Percentiles rank a stretch among this genome's conserved stretches.
Evolutionary conservation across 192 early-diverging fungal genomes (phyloP).

Genomic region (Helicostylum pulchrum): DNA sequence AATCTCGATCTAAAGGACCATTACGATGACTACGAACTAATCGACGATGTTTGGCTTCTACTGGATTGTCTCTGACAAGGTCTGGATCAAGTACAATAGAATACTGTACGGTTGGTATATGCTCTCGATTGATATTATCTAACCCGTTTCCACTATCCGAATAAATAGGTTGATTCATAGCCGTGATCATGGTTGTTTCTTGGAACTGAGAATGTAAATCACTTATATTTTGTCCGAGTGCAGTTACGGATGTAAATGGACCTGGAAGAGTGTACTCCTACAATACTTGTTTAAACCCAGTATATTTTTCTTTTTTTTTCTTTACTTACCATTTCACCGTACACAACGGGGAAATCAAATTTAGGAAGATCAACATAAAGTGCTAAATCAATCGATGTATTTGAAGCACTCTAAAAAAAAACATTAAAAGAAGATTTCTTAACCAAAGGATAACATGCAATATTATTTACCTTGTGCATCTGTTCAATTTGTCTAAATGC

Average conservation of each 20-base stretch:
- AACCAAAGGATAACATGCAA: too few species aligned
- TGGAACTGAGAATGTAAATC: slow-evolving; percentile 4
- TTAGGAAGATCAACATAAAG: slow-evolving; percentile 89
- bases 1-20: slow-evolving; percentile 85
- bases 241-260: slow-evolving; percentile 17
- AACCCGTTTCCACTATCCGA: background rate
- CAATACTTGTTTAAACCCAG: background rate
- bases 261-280: slow-evolving; percentile 58
- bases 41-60: slow-evolving; percentile 91
- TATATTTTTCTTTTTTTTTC: too few species aligned
- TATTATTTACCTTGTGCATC: slow-evolving; percentile 60
- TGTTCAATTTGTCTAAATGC: slow-evolving; percentile 86
- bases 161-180: slow-evolving; percentile 21
- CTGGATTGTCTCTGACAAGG: slow-evolving; percentile 85
- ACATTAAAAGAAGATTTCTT: background rate
- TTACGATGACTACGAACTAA: slow-evolving; percentile 87
- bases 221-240: too few species aligned
- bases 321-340: slow-evolving; percentile 72
- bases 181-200: slow-evolving; percentile 15
- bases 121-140: background rate
- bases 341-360: slow-evolving; percentile 97
- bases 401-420: slow-evolving; percentile 17
- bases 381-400: slow-evolving; percentile 59
- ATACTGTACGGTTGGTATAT: slow-evolving; percentile 7
- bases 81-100: slow-evolving; percentile 77